These are phyloP conservation scores for Tricholoma terreum DNA, from an alignment of 768 basidiomycete genomes.

Conservation along the genomic window DNA sequence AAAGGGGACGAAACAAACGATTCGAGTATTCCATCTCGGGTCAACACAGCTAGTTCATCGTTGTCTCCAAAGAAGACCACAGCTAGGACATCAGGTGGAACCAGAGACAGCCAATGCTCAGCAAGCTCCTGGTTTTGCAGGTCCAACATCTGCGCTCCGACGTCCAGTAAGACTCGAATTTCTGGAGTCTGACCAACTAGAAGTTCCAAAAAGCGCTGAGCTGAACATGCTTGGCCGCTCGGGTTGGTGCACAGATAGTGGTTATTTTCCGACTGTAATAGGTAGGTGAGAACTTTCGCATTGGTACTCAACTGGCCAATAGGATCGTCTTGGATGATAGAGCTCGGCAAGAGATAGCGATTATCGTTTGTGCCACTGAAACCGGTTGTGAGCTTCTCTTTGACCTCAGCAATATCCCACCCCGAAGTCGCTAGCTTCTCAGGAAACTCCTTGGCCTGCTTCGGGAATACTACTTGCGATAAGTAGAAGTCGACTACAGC, in stretches of 20 bases:
- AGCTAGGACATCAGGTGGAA: constrained; percentile 27
- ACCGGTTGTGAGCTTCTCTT: constrained; percentile 37
- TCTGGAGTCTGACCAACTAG: constrained; percentile 33
- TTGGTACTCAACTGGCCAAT: constrained; percentile 43
- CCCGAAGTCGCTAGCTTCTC: constrained; percentile 45
- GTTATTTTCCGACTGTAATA: constrained; percentile 41
- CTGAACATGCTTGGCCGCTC: constrained; percentile 18
- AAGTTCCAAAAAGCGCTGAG: constrained; percentile 24
- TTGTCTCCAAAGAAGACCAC: constrained; percentile 41
- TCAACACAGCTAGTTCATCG: constrained; percentile 35
- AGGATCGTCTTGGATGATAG: constrained; percentile 36
- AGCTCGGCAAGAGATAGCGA: constrained; percentile 33
- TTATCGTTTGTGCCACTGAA: constrained; percentile 60
- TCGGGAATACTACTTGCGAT: constrained; percentile 45
- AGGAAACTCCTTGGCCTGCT: constrained; percentile 46
- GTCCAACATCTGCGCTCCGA: constrained; percentile 57
- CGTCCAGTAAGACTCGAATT: constrained; percentile 50
- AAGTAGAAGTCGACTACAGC: constrained; percentile 47
- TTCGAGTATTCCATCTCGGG: constrained; percentile 33
- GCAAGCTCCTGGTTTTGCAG: constrained; percentile 41
- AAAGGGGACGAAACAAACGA: constrained; percentile 36
- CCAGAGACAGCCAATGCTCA: constrained; percentile 35
- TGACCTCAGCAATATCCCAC: constrained; percentile 50
- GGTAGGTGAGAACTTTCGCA: constrained; percentile 39
- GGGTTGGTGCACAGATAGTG: constrained; percentile 26